A percentile compares a stretch with the other conserved stretches of the same genome.
Conservation (phyloP, 1,284 basidiomycete genomes). For the Cutaneotrichosporon arboriforme region DNA sequence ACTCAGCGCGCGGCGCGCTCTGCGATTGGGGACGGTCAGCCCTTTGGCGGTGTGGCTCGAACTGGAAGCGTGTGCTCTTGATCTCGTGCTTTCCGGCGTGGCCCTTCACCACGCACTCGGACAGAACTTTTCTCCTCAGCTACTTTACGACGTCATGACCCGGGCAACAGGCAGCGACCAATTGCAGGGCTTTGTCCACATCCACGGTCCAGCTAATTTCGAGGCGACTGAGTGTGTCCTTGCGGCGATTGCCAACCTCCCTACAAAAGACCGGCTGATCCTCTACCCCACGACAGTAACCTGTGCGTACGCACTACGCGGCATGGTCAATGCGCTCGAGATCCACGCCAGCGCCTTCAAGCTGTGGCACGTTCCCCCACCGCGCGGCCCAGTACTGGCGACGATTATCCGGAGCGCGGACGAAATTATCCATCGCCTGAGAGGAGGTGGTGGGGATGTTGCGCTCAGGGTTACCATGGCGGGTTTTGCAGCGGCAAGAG, state of each 20-base stretch:
- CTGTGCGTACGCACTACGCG: constrained; percentile 1
- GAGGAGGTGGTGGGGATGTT: constrained; percentile 25
- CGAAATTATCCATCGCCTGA: constrained; percentile 7
- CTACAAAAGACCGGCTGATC: background rate
- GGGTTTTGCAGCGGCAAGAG: background rate
- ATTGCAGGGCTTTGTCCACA: constrained; percentile 2
- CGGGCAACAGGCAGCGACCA: background rate
- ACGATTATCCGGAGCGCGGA: background rate
- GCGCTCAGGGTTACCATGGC: background rate
- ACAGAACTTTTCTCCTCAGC: background rate
- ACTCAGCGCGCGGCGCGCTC: background rate
- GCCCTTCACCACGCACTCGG: constrained; percentile 3
- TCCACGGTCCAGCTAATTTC: background rate
- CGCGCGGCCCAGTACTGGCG: constrained; percentile 2
- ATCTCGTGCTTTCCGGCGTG: constrained; percentile 1
- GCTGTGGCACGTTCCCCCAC: constrained; percentile 3
- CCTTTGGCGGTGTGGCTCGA: constrained; percentile 4
- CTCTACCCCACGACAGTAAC: constrained; percentile 5
- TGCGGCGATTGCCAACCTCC: constrained; percentile 3
- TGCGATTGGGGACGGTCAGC: background rate
- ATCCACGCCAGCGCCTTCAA: constrained; percentile 4
- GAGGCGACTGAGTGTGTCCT: constrained; percentile 4
- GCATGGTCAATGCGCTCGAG: constrained; percentile 1
- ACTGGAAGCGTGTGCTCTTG: constrained; percentile 1
- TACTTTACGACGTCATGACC: background rate